Conservation (phyloP, 257 asterid genomes). For the Leonotis leonurus region DNA sequence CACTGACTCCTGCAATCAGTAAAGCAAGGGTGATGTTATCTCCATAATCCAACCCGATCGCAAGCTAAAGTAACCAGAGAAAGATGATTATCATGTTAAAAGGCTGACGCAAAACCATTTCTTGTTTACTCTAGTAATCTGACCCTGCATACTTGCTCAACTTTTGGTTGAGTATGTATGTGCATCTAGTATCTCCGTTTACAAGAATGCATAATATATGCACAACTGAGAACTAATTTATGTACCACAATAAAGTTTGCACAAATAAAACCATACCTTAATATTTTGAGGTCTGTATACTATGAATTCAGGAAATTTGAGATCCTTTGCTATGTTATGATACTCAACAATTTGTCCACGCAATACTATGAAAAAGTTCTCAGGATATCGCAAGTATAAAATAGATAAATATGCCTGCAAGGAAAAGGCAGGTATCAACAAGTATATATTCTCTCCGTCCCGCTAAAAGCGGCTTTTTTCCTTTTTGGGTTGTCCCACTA, state of each 20-base stretch:
- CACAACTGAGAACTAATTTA: not conserved
- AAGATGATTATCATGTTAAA: not conserved
- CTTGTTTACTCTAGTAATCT: not conserved
- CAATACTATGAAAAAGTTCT: constrained; percentile 49
- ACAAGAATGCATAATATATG: not conserved
- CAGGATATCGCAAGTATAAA: constrained; percentile 57
- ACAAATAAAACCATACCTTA: constrained; percentile 34
- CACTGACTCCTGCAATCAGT: constrained; percentile 51
- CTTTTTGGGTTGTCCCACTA: too few relatives aligned
- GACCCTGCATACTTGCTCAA: not conserved
- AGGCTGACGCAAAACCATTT: not conserved
- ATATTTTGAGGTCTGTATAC: constrained; percentile 63
- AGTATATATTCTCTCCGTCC: too few relatives aligned
- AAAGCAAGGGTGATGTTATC: constrained; percentile 10
- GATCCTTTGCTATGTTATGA: constrained; percentile 71
- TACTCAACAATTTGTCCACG: constrained; percentile 62
- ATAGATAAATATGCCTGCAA: constrained; percentile 82
- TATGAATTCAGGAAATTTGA: constrained; percentile 69
- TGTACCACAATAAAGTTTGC: not conserved
- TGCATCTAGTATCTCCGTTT: not conserved
- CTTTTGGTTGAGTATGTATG: not conserved
- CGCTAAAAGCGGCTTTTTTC: too few relatives aligned
- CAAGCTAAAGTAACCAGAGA: constrained; percentile 8
- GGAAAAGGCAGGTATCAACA: constrained; percentile 19
- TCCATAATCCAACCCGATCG: constrained; percentile 9